These are phyloP conservation scores for Jatropha podagrica DNA, from an alignment of 441 rosid species.

Conservation along the genomic window DNA sequence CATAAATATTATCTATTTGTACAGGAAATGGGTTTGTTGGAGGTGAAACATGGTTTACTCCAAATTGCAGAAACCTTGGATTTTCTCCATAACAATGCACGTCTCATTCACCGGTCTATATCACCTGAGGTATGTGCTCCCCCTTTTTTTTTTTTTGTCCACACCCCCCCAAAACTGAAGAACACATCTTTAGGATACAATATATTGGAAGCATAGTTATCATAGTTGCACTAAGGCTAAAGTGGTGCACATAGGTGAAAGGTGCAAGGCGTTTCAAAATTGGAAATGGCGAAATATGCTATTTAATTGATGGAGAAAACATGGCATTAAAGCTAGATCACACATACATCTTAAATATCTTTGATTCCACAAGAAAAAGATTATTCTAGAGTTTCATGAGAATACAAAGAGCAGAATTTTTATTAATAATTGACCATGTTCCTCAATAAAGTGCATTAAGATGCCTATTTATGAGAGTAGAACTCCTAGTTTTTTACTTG, in stretches of 20 bases:
- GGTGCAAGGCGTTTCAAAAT: background rate
- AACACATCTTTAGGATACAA: too few relatives aligned
- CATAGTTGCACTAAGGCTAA: background rate
- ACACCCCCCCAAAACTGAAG: too few relatives aligned
- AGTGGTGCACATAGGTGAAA: background rate
- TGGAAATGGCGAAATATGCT: background rate
- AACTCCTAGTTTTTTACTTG: background rate
- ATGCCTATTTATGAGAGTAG: background rate
- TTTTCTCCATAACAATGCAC: constrained; percentile 90
- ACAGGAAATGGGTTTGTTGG: constrained; percentile 96
- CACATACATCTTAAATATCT: background rate
- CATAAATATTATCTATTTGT: background rate
- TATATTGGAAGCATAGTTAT: background rate
- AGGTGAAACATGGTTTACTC: constrained; percentile 94
- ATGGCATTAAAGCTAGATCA: background rate
- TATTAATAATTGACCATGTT: background rate
- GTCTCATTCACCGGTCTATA: constrained; percentile 79
- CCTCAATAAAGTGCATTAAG: background rate
- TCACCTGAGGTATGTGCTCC: constrained; percentile 74
- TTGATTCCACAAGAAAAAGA: background rate
- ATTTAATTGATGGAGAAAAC: background rate
- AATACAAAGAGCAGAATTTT: background rate
- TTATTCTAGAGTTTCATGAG: background rate
- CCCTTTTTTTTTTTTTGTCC: background rate
- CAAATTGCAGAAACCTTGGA: constrained; percentile 95